phyloP scores from a whole-genome alignment of 179 eudicot species.

The Corrigiola litoralis region DNA sequence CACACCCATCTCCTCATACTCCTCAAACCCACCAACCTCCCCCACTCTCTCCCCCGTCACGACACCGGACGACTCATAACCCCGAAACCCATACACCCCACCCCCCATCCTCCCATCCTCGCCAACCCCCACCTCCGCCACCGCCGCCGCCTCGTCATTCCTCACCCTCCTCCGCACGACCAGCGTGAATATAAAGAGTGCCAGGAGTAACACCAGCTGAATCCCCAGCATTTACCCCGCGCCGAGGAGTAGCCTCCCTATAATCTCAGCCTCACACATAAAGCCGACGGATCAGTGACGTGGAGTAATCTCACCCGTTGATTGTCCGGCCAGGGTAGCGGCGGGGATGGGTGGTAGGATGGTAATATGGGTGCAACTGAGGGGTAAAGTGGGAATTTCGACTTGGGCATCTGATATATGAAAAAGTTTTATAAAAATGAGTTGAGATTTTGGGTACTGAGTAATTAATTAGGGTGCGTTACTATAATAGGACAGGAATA shows the following conservation, averaged over 20 bases:
- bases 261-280: slow-evolving; percentile 21
- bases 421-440: not conserved
- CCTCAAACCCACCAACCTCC: slow-evolving; percentile 3
- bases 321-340: slow-evolving; percentile 1
- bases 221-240: slow-evolving; percentile 29
- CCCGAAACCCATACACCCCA: not conserved
- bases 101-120: not conserved
- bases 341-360: slow-evolving; percentile 17
- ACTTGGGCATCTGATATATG: slow-evolving; percentile 27
- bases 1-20: not conserved
- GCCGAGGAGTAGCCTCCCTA: slow-evolving; percentile 20
- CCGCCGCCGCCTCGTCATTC: slow-evolving; percentile 15
- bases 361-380: slow-evolving; percentile 16
- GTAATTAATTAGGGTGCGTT: too few relatives aligned
- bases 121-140: too few relatives aligned
- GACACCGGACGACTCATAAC: too few relatives aligned
- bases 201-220: slow-evolving; percentile 18
- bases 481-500: too few relatives aligned
- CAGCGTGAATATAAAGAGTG: slow-evolving; percentile 24
- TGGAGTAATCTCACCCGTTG: slow-evolving; percentile 2
- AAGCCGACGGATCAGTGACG: slow-evolving; percentile 5
- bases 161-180: slow-evolving; percentile 25
- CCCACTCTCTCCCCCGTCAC: too few relatives aligned
- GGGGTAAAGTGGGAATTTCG: slow-evolving; percentile 23
- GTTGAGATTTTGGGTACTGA: not conserved